Conservation (phyloP, 2,329 filamentous ascomycete genomes). For the Huntiella omanensis region DNA sequence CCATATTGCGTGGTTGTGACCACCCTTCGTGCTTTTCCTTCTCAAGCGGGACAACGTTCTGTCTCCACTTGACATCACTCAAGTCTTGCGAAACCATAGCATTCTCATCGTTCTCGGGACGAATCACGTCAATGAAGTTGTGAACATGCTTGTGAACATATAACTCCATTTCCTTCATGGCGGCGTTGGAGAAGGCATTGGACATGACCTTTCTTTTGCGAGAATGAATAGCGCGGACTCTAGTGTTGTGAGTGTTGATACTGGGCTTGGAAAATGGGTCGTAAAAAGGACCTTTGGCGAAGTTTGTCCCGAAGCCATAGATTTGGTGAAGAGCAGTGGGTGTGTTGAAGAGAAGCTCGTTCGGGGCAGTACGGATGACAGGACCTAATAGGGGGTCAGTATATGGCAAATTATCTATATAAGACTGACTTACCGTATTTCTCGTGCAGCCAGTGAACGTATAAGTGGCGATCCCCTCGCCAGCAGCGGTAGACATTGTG, state of each 20-base stretch:
- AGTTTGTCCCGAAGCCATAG: conserved; percentile 41
- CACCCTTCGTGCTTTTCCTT: conserved; percentile 28
- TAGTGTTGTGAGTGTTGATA: conserved; percentile 54
- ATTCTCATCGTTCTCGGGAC: conserved; percentile 17
- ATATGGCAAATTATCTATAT: not conserved
- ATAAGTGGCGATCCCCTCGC: conserved; percentile 55
- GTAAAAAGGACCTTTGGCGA: conserved; percentile 54
- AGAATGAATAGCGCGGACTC: conserved; percentile 49
- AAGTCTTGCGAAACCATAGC: conserved; percentile 12
- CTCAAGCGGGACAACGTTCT: conserved; percentile 15
- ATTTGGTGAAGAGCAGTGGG: conserved; percentile 47
- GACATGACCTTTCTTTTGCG: conserved; percentile 52
- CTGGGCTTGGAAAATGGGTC: conserved; percentile 52
- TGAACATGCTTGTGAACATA: conserved; percentile 47
- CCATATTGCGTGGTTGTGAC: conserved; percentile 41
- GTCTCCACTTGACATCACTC: not conserved
- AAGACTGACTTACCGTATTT: conserved; percentile 36
- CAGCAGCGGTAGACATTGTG: conserved; percentile 56
- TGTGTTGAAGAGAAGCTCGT: conserved; percentile 60
- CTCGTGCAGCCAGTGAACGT: conserved; percentile 51
- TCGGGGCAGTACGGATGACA: conserved; percentile 63
- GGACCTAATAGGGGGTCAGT: conserved; percentile 24
- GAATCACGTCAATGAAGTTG: conserved; percentile 44
- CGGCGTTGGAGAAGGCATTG: conserved; percentile 51
- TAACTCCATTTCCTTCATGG: conserved; percentile 48